Conservation (phyloP, 2,329 filamentous ascomycete genomes). For the Trichophyton simii region DNA sequence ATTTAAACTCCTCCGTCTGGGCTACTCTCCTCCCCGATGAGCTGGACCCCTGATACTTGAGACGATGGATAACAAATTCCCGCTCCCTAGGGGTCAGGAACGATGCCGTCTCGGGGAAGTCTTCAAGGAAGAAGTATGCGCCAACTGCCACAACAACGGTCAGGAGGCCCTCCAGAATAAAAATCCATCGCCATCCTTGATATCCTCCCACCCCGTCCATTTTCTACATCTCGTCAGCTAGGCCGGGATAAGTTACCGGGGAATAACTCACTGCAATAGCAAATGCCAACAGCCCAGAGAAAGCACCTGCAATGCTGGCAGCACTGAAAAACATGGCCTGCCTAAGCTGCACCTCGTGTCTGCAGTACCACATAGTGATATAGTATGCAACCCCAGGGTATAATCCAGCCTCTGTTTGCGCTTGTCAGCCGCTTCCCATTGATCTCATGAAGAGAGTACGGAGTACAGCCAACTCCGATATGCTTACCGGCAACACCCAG, state of each 20-base stretch:
- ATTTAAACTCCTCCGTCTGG: conserved; percentile 24
- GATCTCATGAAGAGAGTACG: neutral
- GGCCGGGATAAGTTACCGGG: neutral
- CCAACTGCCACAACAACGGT: conserved; percentile 33
- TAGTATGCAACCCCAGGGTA: conserved; percentile 36
- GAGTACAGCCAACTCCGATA: neutral
- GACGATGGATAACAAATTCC: conserved; percentile 26
- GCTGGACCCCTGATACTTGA: conserved; percentile 26
- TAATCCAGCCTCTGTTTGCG: conserved; percentile 26
- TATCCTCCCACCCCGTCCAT: conserved; percentile 40
- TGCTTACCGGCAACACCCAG: conserved; percentile 25
- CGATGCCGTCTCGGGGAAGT: conserved; percentile 33
- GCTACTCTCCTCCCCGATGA: conserved; percentile 17
- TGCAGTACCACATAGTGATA: conserved; percentile 36
- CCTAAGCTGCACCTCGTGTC: conserved; percentile 32
- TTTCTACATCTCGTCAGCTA: conserved; percentile 19
- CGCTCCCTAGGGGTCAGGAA: conserved; percentile 33
- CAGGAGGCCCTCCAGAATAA: conserved; percentile 38
- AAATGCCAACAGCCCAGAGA: conserved; percentile 41
- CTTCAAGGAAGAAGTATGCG: conserved; percentile 35
- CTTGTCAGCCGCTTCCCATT: neutral
- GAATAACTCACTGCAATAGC: conserved; percentile 32
- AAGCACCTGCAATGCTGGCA: conserved; percentile 39
- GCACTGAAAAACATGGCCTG: conserved; percentile 38
- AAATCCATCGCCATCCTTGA: conserved; percentile 40